Evolutionary conservation across 1,284 basidiomycete species (phyloP).

Genomic region (Rhodotorula glutinis): DNA sequence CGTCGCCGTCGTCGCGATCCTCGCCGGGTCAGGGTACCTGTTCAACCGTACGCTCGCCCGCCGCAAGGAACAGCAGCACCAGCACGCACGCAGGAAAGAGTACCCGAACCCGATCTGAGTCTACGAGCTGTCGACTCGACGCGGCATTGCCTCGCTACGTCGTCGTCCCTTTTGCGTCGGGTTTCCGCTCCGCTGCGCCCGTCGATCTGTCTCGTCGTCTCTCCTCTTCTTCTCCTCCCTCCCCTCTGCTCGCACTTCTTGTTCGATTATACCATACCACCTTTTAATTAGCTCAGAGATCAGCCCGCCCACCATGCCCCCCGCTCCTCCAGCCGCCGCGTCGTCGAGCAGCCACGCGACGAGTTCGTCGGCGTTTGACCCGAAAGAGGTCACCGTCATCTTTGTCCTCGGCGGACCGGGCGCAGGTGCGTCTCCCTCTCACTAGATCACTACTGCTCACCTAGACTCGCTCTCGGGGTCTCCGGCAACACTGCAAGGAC

Average conservation of each 20-base stretch:
- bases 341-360: constrained; percentile 1
- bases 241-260: background rate
- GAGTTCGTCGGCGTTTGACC: constrained; percentile 13
- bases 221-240: background rate
- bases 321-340: background rate
- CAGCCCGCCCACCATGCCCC: background rate
- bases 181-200: too few relatives aligned
- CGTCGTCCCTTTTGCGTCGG: too few relatives aligned
- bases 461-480: too few relatives aligned
- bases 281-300: background rate
- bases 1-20: constrained; percentile 26
- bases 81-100: constrained; percentile 8
- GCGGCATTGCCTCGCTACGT: too few relatives aligned
- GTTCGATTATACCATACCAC: background rate
- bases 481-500: too few relatives aligned
- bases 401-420: constrained; percentile 98
- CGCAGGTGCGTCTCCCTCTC: constrained; percentile 61
- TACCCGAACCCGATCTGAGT: constrained; percentile 28
- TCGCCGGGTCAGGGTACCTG: constrained; percentile 10
- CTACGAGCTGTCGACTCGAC: too few relatives aligned
- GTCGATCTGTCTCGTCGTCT: background rate
- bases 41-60: constrained; percentile 21
- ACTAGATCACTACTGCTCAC: too few relatives aligned
- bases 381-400: constrained; percentile 70
- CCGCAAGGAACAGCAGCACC: constrained; percentile 12